Evolutionary conservation across 2,329 filamentous ascomycete species (phyloP), one percentile per base, ranked within the genome.

Genomic region (Colletotrichum sp.): DNA sequence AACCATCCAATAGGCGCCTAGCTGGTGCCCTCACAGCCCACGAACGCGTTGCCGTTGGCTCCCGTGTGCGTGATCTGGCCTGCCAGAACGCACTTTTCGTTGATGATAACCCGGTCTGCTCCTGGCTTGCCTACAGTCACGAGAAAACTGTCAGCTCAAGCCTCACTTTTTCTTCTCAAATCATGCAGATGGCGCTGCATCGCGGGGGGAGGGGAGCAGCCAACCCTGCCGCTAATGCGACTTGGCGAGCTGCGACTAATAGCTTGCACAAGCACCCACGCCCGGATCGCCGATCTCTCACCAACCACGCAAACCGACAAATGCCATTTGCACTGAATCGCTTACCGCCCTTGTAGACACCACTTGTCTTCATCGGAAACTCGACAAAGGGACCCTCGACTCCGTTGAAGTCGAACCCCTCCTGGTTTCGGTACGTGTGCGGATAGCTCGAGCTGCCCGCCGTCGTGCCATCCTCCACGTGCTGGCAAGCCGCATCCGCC

Each of bases 41-140:
- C 92, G 84, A 95, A 95, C 83, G 89, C 86, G 81, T 94, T 92
- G 52, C 91, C 92, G 68, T 88, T 91, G n/a, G 93, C 93, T 22
- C 93, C 93, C 15, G 91, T 93, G 80, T 95, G 93, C 0, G 93
- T 95, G 77, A 95, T 93, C 32, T 90, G 86, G 39, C 92, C 93
- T 9, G 92, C 93, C 65, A 90, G 87, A 72, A 88, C 74, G 79
- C 92, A 90, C 16, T 84, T 77, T 0, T 81, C 86, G 80, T 91
- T 93, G 85, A 94, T 92, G n/a, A 94, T 82, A 71, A 94, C 90
- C 68, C 93, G 90, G 81, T 94, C 93, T n/a, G 93, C 84, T 44
- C 93, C 93, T 1, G 93, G 93, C 1, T 88, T 89, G 27, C 91
- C 91, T 89, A 64, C 27, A 22, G 64, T 70, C 13, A 70, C 32